phyloP scores from a whole-genome alignment of 768 basidiomycete species.

The Suillus decipiens region DNA sequence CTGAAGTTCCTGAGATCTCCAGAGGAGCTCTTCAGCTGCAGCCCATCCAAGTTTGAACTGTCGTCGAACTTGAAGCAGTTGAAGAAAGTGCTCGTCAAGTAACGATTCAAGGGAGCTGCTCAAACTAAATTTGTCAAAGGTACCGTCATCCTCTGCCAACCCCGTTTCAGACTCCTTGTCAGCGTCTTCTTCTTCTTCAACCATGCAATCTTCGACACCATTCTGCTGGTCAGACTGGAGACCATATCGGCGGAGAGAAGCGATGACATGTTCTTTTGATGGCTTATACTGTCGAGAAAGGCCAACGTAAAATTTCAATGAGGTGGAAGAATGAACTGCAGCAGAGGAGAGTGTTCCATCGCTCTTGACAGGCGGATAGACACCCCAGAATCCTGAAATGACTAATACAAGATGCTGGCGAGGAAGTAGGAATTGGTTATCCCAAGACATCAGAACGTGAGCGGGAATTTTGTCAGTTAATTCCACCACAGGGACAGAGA shows the following conservation, averaged over 20 bases:
- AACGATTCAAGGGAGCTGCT: slow-evolving; percentile 63
- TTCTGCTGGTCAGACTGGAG: slow-evolving; percentile 45
- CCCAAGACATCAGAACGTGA: slow-evolving; percentile 75
- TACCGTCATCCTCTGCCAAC: slow-evolving; percentile 33
- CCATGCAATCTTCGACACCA: slow-evolving; percentile 20
- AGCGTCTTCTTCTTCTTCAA: neutral
- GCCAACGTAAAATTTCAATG: slow-evolving; percentile 61
- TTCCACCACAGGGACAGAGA: slow-evolving; percentile 56
- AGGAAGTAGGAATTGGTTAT: slow-evolving; percentile 58
- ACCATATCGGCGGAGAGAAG: slow-evolving; percentile 52
- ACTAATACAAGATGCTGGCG: slow-evolving; percentile 64
- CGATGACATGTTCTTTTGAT: slow-evolving; percentile 44
- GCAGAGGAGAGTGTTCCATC: slow-evolving; percentile 42
- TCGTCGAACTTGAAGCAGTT: slow-evolving; percentile 51
- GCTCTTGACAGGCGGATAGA: slow-evolving; percentile 52
- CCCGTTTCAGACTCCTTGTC: slow-evolving; percentile 24
- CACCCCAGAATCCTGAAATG: slow-evolving; percentile 53
- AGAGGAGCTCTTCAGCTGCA: slow-evolving; percentile 57
- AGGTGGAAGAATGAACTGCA: slow-evolving; percentile 37
- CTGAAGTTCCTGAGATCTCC: slow-evolving; percentile 48
- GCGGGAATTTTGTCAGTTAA: slow-evolving; percentile 57
- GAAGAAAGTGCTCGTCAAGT: slow-evolving; percentile 56
- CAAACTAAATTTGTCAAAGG: slow-evolving; percentile 64
- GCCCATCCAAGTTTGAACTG: slow-evolving; percentile 66
- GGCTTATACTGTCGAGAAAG: slow-evolving; percentile 65